Evolutionary conservation across 73 alveolate species (phyloP), one percentile per base, ranked within the genome.

Genomic region (Breviolum minutum): DNA sequence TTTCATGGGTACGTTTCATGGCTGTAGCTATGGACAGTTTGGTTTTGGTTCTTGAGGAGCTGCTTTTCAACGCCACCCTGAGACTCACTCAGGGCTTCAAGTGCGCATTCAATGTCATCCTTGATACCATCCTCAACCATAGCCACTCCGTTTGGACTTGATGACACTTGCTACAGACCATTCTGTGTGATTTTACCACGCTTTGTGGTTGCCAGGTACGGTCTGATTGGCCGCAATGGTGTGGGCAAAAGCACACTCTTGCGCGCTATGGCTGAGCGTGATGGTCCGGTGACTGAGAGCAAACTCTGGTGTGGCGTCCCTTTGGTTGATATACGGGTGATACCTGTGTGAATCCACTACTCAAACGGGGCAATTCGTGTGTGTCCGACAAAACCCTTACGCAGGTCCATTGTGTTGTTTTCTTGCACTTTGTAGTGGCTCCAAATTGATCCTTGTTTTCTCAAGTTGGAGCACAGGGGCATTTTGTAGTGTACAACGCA

Each of bases 171-270:
- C 77, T 20, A n/a, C 77, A 26, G 0, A 29, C 83, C 82, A 6
- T 71, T 71, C 27, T 29, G 82, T 8, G 54, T 40, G 54, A 40
- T 40, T 0, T 40, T 40, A 40, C 54, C 54, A 40, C 54, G 54
- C 54, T 40, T 40, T 40, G 54, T 40, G 3, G 54, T 19, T 26
- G 26, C 69, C 85, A 93, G 99, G 95, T 99, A 99, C 94, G 99
- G 99, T 29, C 99, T 99, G 71, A 99, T 99, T 87, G 99, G 99
- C 54, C 98, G 95, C 66, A 99, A 99, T 85, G 99, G 99, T 64
- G 97, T 99, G 20, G 99, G 99, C 62, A 99, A 99, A 71, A 86
- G 99, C 86, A 99, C 99, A 40, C 95, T 99, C 63, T 79, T 99
- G 80, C 94, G 96, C 20, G 82, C 97, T 66, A 97, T 94, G 92